Percentiles rank a stretch among this genome's conserved stretches.
Conservation (phyloP, 2,329 filamentous ascomycete species). For the Claviceps maximensis region DNA sequence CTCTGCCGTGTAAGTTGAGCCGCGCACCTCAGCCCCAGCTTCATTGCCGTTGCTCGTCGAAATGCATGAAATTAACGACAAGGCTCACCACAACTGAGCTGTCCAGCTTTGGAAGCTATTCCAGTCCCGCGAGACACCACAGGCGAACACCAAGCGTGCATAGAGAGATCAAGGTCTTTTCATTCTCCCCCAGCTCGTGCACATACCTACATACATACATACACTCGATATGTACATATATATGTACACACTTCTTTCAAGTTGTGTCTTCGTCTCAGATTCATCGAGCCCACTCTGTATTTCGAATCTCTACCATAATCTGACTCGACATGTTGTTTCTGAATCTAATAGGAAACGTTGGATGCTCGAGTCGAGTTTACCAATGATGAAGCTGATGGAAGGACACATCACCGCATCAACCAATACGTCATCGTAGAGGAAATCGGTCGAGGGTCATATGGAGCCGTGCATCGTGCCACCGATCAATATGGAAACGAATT, state of each 20-base stretch:
- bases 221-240: too few relatives aligned
- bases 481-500: slow-evolving; percentile 91
- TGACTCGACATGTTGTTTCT: slow-evolving; percentile 2
- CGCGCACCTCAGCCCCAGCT: not conserved
- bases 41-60: not conserved
- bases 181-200: not conserved
- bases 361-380: slow-evolving; percentile 79
- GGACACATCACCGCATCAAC: slow-evolving; percentile 75
- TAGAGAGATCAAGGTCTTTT: slow-evolving; percentile 40
- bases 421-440: slow-evolving; percentile 91
- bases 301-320: not conserved
- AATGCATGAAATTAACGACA: not conserved
- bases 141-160: slow-evolving; percentile 43
- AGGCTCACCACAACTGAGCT: slow-evolving; percentile 28
- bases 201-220: too few relatives aligned
- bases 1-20: slow-evolving; percentile 28
- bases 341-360: slow-evolving; percentile 59
- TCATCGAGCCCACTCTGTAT: not conserved
- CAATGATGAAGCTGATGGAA: slow-evolving; percentile 71
- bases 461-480: slow-evolving; percentile 76
- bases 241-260: not conserved
- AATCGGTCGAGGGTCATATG: slow-evolving; percentile 93
- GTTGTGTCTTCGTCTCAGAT: not conserved
- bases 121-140: slow-evolving; percentile 45
- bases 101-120: slow-evolving; percentile 25